Evolutionary conservation across 2,329 filamentous ascomycete species (phyloP).

Genomic region (Arthrobotrys entomopaga): DNA sequence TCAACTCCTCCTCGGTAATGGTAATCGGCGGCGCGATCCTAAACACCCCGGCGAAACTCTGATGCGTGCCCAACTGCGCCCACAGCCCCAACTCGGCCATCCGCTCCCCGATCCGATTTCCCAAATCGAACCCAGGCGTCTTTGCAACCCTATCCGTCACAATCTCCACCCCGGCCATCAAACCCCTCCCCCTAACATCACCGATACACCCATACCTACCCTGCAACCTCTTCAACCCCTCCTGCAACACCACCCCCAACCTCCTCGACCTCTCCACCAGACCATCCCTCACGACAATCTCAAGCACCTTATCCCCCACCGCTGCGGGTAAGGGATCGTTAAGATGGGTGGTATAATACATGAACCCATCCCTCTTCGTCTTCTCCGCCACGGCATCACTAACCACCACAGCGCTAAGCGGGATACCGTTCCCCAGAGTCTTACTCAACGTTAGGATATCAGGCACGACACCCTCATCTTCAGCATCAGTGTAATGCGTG

Average conservation of each 20-base stretch:
- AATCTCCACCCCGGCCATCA: conserved; percentile 71
- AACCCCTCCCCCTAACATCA: conserved; percentile 70
- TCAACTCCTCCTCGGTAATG: conserved; percentile 66
- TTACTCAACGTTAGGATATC: conserved; percentile 72
- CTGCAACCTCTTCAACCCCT: conserved; percentile 65
- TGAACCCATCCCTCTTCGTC: conserved; percentile 66
- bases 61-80: conserved; percentile 69
- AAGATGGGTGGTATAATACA: conserved; percentile 72
- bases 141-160: conserved; percentile 67
- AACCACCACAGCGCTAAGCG: conserved; percentile 70
- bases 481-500: conserved; percentile 61
- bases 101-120: conserved; percentile 64
- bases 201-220: conserved; percentile 71
- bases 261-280: conserved; percentile 65
- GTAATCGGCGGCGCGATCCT: conserved; percentile 72
- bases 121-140: conserved; percentile 65
- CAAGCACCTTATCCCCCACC: conserved; percentile 71
- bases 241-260: conserved; percentile 65
- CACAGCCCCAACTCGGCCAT: conserved; percentile 68
- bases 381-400: conserved; percentile 66
- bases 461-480: conserved; percentile 66
- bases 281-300: conserved; percentile 70
- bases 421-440: conserved; percentile 71
- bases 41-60: conserved; percentile 69
- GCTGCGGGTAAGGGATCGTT: conserved; percentile 72